Conservation (phyloP, 352 stramenopile species). For the Pythium aquatile region DNA sequence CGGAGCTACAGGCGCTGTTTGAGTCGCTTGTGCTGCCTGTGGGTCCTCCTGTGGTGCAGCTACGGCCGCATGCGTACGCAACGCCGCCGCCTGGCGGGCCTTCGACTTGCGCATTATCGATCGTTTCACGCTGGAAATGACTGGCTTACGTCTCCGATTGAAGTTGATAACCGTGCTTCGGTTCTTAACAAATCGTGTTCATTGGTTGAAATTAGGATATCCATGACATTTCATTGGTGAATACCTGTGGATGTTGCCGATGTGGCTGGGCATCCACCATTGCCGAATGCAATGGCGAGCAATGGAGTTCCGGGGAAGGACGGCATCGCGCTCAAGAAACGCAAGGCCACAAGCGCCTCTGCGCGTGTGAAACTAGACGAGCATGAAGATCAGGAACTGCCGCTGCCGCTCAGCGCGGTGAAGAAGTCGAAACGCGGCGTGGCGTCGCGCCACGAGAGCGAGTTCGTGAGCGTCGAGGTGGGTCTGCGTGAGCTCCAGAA, state of each 20-base stretch:
- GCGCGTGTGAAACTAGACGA: background rate
- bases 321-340: constrained; percentile 17
- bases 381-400: constrained; percentile 1
- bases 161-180: constrained; percentile 14
- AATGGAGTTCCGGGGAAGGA: constrained; percentile 11
- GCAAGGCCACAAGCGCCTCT: constrained; percentile 10
- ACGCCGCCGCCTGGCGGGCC: constrained; percentile 23
- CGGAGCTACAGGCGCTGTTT: background rate
- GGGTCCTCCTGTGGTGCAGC: background rate
- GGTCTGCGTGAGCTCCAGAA: constrained; percentile 70
- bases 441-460: constrained; percentile 31
- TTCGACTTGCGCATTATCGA: constrained; percentile 26
- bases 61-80: constrained; percentile 24
- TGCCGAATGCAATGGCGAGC: constrained; percentile 21
- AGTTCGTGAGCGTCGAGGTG: constrained; percentile 75
- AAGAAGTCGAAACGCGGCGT: constrained; percentile 24
- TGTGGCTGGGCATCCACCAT: background rate
- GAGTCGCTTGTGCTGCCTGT: background rate
- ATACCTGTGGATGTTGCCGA: constrained; percentile 10
- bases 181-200: background rate
- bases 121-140: constrained; percentile 7
- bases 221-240: constrained; percentile 6
- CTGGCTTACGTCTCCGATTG: constrained; percentile 17
- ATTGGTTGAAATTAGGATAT: constrained; percentile 9
- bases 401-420: background rate